Evolutionary conservation across 169 alveolate genomes (phyloP), one percentile per base, ranked within the genome.

Genomic region (Amoebophrya sp.): DNA sequence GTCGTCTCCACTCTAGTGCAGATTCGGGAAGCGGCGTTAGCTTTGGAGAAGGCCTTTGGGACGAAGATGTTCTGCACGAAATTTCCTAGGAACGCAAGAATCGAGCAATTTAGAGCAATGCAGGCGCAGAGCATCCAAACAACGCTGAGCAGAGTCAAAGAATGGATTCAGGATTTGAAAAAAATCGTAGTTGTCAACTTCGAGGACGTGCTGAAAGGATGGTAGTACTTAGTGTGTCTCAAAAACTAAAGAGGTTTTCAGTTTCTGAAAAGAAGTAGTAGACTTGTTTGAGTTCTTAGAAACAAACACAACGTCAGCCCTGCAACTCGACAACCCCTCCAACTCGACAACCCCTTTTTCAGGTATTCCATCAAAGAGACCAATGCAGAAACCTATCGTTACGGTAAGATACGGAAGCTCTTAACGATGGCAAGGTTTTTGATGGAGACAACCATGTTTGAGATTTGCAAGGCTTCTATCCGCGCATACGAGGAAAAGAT

Each of bases 181-280:
- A 65, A 65, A 18, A 36, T 65, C 38, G 83, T 65, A 10, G 83
- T 65, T 36, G n/a, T 36, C 12, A 65, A 65, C 26, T 65, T 65
- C 26, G 83, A 65, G n/a, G 83, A 65, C 83, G 83, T 65, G 83
- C 83, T 26, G 83, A 65, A 65, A 18, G 83, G 83, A 65, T 65
- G 83, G 83, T 65, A 47, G 6, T 47, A 47, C 18, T 12, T 6
- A 18, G 18, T 6, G 6, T 47, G 6, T 6, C 65, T 47, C 65
- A 18, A 6, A 18, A 47, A 6, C 65, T 47, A 47, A 6, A n/a
- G n/a, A n/a, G n/a, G n/a, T n/a, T n/a, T n/a, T n/a, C n/a, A n/a
- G n/a, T n/a, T n/a, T n/a, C n/a, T n/a, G n/a, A n/a, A n/a, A n/a
- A n/a, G n/a, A n/a, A n/a, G n/a, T n/a, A n/a, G n/a, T n/a, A n/a